Base-by-base conservation (phyloP, 495 filamentous ascomycete genomes). In the Pyrenula aspistea region DNA sequence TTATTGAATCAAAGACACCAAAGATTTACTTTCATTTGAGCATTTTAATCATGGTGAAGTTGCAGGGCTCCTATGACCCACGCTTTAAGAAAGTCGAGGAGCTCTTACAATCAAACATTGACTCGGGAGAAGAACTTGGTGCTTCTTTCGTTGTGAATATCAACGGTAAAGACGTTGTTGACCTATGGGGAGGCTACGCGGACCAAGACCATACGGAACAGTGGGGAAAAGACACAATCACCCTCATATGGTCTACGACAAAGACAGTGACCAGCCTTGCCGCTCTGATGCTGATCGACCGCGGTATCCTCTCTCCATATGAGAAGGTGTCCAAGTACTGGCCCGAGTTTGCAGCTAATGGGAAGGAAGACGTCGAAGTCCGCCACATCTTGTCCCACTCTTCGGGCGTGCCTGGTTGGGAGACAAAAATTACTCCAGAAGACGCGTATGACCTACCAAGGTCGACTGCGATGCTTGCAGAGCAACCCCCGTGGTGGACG, bases 141-240 rank as follows among this genome's bases (percentile, higher is more conserved):
- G 71, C 67, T 21, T 75, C 70, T 1, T 49, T 78, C 52, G 67
- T 63, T 53, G 65, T 78, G 2, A 74, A 67, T 47, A 60, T 77
- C 24, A 63, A 66, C 53, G 76, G 73, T 24, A 63, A 66, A 25
- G 61, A 68, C 25, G 72, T 77, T 22, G 24, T 77, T 48, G 72
- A 78, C 48, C 62, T 78, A 55, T 78, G 74, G 74, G 73, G 69
- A 51, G 76, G 76, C 12, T 60, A 71, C 55, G 55, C 61, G 2
- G 66, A 74, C 24, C 50, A 56, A 15, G 59, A 56, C 1, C 57
- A 57, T 2, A 66, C 65, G 2, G 36, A 55, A 8, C 64, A 66
- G 4, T 78, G 76, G 76, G 50, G 58, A 4, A 54, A 71, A 19
- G 60, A 76, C 56, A 77, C 76, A 10, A 56, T 77, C 10, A 56